Evolutionary conservation across 2,329 filamentous ascomycete genomes (phyloP).

Genomic region (Cercospora zeina): DNA sequence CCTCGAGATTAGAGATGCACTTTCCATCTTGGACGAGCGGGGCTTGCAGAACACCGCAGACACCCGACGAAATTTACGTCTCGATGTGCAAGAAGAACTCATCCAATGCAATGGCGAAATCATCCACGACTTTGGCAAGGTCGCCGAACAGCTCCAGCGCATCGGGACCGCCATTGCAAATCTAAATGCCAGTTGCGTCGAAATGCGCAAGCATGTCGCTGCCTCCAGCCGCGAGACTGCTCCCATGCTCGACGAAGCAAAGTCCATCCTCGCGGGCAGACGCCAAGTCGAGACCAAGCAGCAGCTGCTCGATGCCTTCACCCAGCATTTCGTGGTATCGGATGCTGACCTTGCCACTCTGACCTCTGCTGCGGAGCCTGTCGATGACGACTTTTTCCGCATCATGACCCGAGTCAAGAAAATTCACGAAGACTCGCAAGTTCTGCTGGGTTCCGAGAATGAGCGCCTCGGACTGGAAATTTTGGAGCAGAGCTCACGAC

Average conservation of each 20-base stretch:
- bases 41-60: conserved; percentile 72
- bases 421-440: conserved; percentile 84
- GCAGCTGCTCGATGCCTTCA: conserved; percentile 73
- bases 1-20: conserved; percentile 81
- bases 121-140: conserved; percentile 80
- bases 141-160: conserved; percentile 87
- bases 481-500: conserved; percentile 85
- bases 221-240: conserved; percentile 73
- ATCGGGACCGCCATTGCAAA: conserved; percentile 77
- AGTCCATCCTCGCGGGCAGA: conserved; percentile 69
- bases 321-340: conserved; percentile 77
- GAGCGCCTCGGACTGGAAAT: conserved; percentile 85
- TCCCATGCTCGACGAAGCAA: conserved; percentile 75
- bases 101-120: conserved; percentile 90
- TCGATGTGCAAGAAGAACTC: conserved; percentile 87
- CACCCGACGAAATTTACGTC: conserved; percentile 72
- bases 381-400: conserved; percentile 82
- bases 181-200: conserved; percentile 75
- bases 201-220: conserved; percentile 75
- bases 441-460: conserved; percentile 85
- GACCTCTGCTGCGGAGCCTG: conserved; percentile 75
- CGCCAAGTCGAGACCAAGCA: conserved; percentile 77
- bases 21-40: conserved; percentile 74
- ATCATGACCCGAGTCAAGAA: conserved; percentile 76
- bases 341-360: conserved; percentile 76